Base-by-base conservation (phyloP, 768 basidiomycete genomes). In the Pleurotus sapidus region DNA sequence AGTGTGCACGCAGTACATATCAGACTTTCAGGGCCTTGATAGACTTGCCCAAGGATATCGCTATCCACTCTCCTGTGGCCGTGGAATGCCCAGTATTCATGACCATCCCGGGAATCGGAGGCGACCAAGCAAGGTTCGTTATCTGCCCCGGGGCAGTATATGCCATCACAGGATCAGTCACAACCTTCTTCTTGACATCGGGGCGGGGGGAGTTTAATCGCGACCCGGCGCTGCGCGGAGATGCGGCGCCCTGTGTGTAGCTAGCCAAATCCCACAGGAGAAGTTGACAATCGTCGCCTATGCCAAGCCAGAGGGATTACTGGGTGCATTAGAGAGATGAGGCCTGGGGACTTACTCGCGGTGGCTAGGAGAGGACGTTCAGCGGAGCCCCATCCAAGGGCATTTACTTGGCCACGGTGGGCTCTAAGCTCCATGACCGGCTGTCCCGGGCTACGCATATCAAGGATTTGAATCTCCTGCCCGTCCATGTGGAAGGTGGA, bases 401-500 rank as follows among this genome's bases (percentile, higher is more conserved):
- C 90, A 63, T 95, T 94, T 46, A 98, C 82, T 57, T 87, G 84
- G 25, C 82, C 84, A 55, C 86, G 82, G 68, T 98, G 96, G 15
- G 84, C 94, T 60, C 84, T 82, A 17, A 98, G 76, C 70, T 98
- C 95, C 66, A 95, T 89, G 15, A 98, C 95, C 0, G 97, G 95
- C 60, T 91, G 87, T 2, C 97, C 97, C 1, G 97, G 97, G 71
- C 88, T 91, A 53, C 97, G 85, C 92, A 98, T 98, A 66, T 99
- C 97, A 60, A 99, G 77, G 24, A 99, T 92, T 68, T 97, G 91
- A 3, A 97, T 81, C 65, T 95, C 91, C 17, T 80, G 71, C 49
- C 92, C 91, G 66, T 97, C 95, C 81, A 93, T 89, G 65, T 98
- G 96, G 72, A 98, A 97, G 2, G 95, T 96, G 11, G 94, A 92